These are phyloP conservation scores for Blastocystis sp. DNA, from an alignment of 352 stramenopile genomes.

Conservation along the genomic window DNA sequence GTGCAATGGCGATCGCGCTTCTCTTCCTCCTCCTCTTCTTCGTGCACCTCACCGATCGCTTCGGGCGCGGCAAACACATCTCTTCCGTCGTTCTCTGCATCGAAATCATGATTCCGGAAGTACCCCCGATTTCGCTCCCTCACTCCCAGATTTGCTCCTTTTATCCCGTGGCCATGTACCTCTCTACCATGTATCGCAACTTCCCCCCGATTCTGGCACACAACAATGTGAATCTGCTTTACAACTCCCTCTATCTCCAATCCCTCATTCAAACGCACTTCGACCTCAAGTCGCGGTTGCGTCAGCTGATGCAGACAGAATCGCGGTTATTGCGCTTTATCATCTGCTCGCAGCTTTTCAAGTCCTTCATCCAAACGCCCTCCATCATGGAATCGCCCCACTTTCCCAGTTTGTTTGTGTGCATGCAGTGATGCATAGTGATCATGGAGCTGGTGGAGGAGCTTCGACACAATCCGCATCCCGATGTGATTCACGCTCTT, in stretches of 20 bases:
- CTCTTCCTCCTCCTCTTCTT: constrained; percentile 58
- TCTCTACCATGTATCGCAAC: background rate
- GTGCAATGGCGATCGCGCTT: background rate
- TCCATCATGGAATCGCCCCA: constrained; percentile 37
- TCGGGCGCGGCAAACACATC: background rate
- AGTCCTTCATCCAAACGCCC: constrained; percentile 54
- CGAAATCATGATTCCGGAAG: constrained; percentile 49
- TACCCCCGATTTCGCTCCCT: background rate
- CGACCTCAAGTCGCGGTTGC: background rate
- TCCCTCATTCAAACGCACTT: constrained; percentile 14
- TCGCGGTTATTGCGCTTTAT: background rate
- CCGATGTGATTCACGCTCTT: constrained; percentile 36
- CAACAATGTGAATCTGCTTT: constrained; percentile 15
- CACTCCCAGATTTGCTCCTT: constrained; percentile 18
- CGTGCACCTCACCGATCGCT: constrained; percentile 51
- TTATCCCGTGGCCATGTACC: background rate
- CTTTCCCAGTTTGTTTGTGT: background rate
- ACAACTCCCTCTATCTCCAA: background rate
- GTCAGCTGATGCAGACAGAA: background rate
- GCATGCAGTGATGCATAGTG: background rate
- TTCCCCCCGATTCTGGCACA: background rate
- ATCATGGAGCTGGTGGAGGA: constrained; percentile 56
- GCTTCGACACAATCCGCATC: background rate
- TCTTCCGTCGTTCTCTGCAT: constrained; percentile 19
- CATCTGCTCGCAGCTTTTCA: constrained; percentile 54